Percentiles rank a stretch among this genome's conserved stretches.
Conservation (phyloP, 2,329 filamentous ascomycete species). For the Neonectria hederae region DNA sequence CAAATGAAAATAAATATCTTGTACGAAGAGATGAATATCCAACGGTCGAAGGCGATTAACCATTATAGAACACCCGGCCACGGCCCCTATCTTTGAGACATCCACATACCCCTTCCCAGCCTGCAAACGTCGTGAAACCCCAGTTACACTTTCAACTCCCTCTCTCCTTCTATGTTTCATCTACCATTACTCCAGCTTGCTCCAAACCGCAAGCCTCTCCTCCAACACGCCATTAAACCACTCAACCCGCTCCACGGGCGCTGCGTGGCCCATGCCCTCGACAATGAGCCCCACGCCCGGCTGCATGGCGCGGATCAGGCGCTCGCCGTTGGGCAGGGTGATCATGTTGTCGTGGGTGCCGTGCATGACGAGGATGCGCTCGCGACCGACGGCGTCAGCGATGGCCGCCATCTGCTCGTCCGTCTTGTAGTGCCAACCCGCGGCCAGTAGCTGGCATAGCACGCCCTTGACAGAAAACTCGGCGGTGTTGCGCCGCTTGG, state of each 20-base stretch:
- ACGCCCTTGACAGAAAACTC: slow-evolving; percentile 75
- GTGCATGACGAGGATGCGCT: slow-evolving; percentile 81
- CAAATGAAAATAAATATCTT: slow-evolving; percentile 5
- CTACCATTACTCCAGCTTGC: slow-evolving; percentile 48
- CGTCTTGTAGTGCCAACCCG: slow-evolving; percentile 82
- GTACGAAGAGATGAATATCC: slow-evolving; percentile 7
- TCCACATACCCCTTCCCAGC: slow-evolving; percentile 5
- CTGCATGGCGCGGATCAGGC: slow-evolving; percentile 71
- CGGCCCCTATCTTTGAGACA: slow-evolving; percentile 10
- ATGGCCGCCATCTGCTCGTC: slow-evolving; percentile 61
- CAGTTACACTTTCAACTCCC: neutral
- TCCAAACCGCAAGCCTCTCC: slow-evolving; percentile 62
- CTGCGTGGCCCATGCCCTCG: slow-evolving; percentile 79
- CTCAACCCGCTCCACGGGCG: slow-evolving; percentile 73
- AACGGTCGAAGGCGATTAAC: neutral
- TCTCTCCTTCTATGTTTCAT: neutral
- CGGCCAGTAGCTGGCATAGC: slow-evolving; percentile 79
- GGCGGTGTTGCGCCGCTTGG: slow-evolving; percentile 70
- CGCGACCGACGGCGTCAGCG: slow-evolving; percentile 74
- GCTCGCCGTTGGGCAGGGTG: slow-evolving; percentile 72
- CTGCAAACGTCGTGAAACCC: slow-evolving; percentile 22
- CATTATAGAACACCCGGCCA: neutral
- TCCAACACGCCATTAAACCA: slow-evolving; percentile 75
- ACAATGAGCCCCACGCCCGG: slow-evolving; percentile 70
- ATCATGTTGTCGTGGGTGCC: slow-evolving; percentile 84